Percentiles rank a stretch among this genome's conserved stretches.
phyloP scores from a whole-genome alignment of 75 land plant species.

The Larix kaempferi region DNA sequence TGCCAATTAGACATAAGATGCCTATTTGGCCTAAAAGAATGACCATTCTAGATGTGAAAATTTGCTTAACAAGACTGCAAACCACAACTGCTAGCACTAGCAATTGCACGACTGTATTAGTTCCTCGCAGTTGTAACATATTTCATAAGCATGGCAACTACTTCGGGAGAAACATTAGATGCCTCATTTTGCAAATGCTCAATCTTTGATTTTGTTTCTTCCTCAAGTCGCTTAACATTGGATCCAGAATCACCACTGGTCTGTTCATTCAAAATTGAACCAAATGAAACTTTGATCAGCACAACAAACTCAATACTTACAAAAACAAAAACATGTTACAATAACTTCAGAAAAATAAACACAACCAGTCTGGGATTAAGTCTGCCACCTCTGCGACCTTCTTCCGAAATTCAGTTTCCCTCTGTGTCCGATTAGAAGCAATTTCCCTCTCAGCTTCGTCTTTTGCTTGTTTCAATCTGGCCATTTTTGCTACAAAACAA shows the following conservation, averaged over 20 bases:
- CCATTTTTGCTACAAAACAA: constrained; percentile 55
- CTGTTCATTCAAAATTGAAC: constrained; percentile 24
- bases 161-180: constrained; percentile 61
- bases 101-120: constrained; percentile 12
- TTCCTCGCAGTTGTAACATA: constrained; percentile 75
- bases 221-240: constrained; percentile 81
- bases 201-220: constrained; percentile 71
- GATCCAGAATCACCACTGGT: constrained; percentile 82
- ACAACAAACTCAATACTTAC: constrained; percentile 5
- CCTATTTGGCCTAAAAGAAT: neutral
- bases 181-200: constrained; percentile 53
- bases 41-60: neutral
- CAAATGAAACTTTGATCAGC: constrained; percentile 1
- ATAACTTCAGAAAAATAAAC: neutral
- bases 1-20: neutral
- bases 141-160: constrained; percentile 72
- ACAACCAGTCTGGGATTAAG: too few relatives aligned
- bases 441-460: constrained; percentile 93
- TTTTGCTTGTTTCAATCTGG: constrained; percentile 83
- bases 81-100: neutral
- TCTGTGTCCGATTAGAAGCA: constrained; percentile 75
- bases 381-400: constrained; percentile 62
- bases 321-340: neutral
- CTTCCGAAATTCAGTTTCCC: constrained; percentile 74
- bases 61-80: neutral